Base-by-base conservation (phyloP, 208 protist genomes). In the Trypanosomatidae sp. region DNA sequence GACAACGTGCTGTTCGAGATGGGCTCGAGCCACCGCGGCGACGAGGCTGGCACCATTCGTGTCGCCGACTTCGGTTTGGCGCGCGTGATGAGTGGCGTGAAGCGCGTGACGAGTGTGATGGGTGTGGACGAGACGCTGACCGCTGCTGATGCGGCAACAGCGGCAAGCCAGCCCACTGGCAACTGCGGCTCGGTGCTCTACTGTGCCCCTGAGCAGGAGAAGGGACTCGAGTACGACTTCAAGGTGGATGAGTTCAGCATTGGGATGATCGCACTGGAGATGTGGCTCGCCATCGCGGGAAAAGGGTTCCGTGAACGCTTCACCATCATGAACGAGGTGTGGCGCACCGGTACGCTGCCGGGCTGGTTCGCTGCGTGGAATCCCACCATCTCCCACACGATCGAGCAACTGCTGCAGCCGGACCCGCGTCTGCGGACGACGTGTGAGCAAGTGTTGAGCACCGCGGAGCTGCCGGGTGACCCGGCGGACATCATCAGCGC, bases 221-320 rank as follows among this genome's bases (percentile, higher is more conserved):
- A 80, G 17, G 88, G 92, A 19, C 70, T 83, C 9, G 53, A 83
- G n/a, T 96, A 96, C 76, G 87, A 81, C 65, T 86, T 92, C 79
- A 96, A 92, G 68, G 90, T 96, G 41, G 92, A 96, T 62, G 90
- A 95, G 73, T 96, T 93, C 71, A 91, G 87, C 66, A 80, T 95
- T 25, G 92, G 92, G 5, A 95, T 96, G 90, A 96, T 96, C 52
- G 89, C 89, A 1, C 73, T 95, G 15, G 92, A 96, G 65, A 96
- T 96, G 92, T 96, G 91, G 90, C 80, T 96, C 30, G 77, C 82
- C 56, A 81, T 96, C 5, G 84, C 80, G 4, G 87, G 89, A 30
- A 91, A 92, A 65, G 86, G 81, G 66, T 96, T 96, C 60, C 85
- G 89, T 25, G 89, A 96, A 22, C 76, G 87, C 28, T 92, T 90